Evolutionary conservation across 2,329 filamentous ascomycete genomes (phyloP), one percentile per base, ranked within the genome.

Genomic region (Fusarium sulawesiense): DNA sequence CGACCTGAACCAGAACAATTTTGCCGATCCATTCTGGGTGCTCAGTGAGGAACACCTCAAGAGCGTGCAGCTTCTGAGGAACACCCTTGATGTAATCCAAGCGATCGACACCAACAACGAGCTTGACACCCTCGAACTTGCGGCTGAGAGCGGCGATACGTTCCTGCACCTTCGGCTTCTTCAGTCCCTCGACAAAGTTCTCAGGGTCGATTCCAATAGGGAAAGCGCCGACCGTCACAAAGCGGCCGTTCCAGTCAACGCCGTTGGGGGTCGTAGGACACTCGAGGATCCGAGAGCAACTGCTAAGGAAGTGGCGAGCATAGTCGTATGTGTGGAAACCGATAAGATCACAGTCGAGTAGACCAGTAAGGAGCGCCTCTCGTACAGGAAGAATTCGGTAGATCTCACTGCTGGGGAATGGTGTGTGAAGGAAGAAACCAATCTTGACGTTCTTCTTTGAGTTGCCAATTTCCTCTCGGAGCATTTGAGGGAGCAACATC

Each of bases 281-380:
- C 69, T 87, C 88, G 46, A 98, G 86, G 72, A 98, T 96, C 71
- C 95, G 91, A n/a, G 94, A 95, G 83, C 96, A 98, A 78, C 93
- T 95, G 83, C 94, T 97, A 72, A 99, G 83, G 83, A 98, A 99
- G 82, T 99, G 96, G 55, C 96, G 89, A n/a, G 94, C 95, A 77
- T 99, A 99, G 82, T 98, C 95, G 83, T 98, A 98, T 29, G 96
- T 99, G 82, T 99, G 96, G 85, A 99, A 98, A 32, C 96, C 96
- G 77, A 98, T 93, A 64, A 99, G 84, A 78, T 98, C 96, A 83
- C 95, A 97, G 78, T 97, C 92, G 34, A 99, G 86, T 41, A 98
- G 89, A 59, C 96, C 94, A 50, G 92, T 87, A 46, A 99, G 87
- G 53, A 98, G 90, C 76, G 93, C 91, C 78, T 97, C 94, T 68